A percentile compares a stretch with the other conserved stretches of the same genome.
These are phyloP conservation scores for Stylonectria norvegica DNA, from an alignment of 2,329 filamentous ascomycete genomes.

Conservation along the genomic window DNA sequence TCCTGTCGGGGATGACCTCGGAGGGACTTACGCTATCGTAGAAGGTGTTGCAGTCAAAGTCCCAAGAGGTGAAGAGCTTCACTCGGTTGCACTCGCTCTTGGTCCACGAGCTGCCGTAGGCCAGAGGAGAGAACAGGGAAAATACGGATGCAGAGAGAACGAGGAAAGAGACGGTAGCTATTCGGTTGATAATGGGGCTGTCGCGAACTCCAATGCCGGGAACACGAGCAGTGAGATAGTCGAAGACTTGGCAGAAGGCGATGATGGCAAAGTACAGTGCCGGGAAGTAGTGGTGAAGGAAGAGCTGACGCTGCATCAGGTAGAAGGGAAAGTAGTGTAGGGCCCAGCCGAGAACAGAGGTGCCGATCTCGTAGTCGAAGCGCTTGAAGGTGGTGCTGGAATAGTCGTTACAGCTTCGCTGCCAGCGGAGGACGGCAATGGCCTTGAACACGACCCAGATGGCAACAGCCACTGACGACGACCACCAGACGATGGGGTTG, in stretches of 20 bases:
- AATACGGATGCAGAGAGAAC: conserved; percentile 73
- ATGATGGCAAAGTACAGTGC: conserved; percentile 94
- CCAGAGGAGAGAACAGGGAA: conserved; percentile 78
- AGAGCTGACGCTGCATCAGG: conserved; percentile 96
- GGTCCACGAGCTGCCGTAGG: conserved; percentile 94
- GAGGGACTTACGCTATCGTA: conserved; percentile 70
- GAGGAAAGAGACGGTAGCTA: conserved; percentile 71
- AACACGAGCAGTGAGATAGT: conserved; percentile 76
- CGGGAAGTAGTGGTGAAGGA: conserved; percentile 97
- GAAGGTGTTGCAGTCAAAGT: conserved; percentile 98
- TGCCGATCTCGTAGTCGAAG: conserved; percentile 95
- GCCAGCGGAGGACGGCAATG: conserved; percentile 85
- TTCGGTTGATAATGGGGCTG: conserved; percentile 66
- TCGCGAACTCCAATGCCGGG: conserved; percentile 63
- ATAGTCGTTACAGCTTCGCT: conserved; percentile 89
- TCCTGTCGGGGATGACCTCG: conserved; percentile 32
- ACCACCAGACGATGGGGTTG: conserved; percentile 94
- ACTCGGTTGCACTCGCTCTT: conserved; percentile 79
- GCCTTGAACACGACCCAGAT: conserved; percentile 83
- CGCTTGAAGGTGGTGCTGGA: conserved; percentile 79
- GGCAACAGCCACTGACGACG: conserved; percentile 71
- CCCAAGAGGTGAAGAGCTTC: conserved; percentile 87
- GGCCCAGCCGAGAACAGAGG: conserved; percentile 86
- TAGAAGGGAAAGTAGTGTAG: conserved; percentile 99
- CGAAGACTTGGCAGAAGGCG: conserved; percentile 82